These are phyloP conservation scores for Xanthoceras sorbifolium DNA, from an alignment of 345 rosid genomes.

Conservation along the genomic window DNA sequence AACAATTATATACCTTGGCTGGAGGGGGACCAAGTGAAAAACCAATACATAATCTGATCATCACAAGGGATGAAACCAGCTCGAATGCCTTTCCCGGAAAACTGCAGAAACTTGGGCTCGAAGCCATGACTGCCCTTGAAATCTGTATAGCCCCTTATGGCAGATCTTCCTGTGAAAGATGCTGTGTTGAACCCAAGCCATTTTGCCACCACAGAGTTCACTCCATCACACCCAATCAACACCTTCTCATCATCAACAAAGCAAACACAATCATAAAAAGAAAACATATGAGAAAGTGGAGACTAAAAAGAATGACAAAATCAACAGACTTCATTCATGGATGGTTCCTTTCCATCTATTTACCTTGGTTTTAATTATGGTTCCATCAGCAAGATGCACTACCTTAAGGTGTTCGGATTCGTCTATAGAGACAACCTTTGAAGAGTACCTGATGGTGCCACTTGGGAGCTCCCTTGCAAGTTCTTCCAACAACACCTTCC, in stretches of 20 bases:
- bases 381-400: slow-evolving; percentile 62
- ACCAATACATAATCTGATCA: slow-evolving; percentile 11
- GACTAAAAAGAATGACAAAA: not conserved
- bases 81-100: slow-evolving; percentile 3
- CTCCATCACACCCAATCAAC: slow-evolving; percentile 75
- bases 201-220: slow-evolving; percentile 62
- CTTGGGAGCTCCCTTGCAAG: slow-evolving; percentile 56
- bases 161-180: slow-evolving; percentile 22
- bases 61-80: slow-evolving; percentile 8
- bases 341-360: not conserved
- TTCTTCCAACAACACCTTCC: slow-evolving; percentile 56
- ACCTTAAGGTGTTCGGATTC: slow-evolving; percentile 51
- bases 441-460: slow-evolving; percentile 62
- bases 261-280: not conserved
- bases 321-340: not conserved
- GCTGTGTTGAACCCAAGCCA: slow-evolving; percentile 63
- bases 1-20: slow-evolving; percentile 30
- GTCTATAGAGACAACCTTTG: slow-evolving; percentile 65
- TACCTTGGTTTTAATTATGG: slow-evolving; percentile 63
- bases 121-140: slow-evolving; percentile 1
- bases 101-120: slow-evolving; percentile 1
- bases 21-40: slow-evolving; percentile 18
- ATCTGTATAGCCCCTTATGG: not conserved
- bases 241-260: slow-evolving; percentile 36
- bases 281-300: not conserved